phyloP scores from a whole-genome alignment of 2,329 filamentous ascomycete genomes.

The Metarhizium sp. region DNA sequence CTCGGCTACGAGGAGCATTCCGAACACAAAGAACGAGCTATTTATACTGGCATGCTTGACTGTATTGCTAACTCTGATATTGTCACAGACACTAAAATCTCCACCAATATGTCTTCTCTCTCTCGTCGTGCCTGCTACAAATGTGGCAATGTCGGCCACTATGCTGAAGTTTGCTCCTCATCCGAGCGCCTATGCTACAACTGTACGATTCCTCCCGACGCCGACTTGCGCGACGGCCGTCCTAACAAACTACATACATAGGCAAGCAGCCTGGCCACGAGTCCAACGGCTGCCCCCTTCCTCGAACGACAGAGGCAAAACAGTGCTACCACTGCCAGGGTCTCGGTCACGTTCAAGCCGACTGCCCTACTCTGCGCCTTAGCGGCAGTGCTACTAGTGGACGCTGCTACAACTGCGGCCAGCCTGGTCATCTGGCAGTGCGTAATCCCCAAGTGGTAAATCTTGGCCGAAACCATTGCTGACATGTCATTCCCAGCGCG shows the following conservation, averaged over 20 bases:
- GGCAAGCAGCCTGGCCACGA: constrained; percentile 91
- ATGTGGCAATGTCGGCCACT: constrained; percentile 75
- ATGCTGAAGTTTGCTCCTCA: constrained; percentile 88
- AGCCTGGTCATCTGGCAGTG: constrained; percentile 86
- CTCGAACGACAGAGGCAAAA: constrained; percentile 95
- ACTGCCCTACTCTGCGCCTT: constrained; percentile 92
- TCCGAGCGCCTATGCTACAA: constrained; percentile 99
- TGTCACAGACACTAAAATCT: not conserved
- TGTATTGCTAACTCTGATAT: not conserved
- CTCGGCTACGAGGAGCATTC: not conserved
- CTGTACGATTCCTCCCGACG: constrained; percentile 51
- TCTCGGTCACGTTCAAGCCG: constrained; percentile 94
- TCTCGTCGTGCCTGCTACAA: constrained; percentile 79
- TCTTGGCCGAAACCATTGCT: constrained; percentile 4
- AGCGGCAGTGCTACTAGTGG: constrained; percentile 73
- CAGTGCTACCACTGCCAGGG: constrained; percentile 99
- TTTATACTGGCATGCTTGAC: not conserved
- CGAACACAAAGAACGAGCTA: not conserved
- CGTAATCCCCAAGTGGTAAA: constrained; percentile 21
- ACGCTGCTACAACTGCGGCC: constrained; percentile 94
- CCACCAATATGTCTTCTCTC: constrained; percentile 60
- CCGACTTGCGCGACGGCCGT: not conserved
- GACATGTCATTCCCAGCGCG: constrained; percentile 43
- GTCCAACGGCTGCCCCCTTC: constrained; percentile 93
- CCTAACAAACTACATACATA: constrained; percentile 17